These are phyloP conservation scores for Prunus mira DNA, from an alignment of 306 rosid genomes.

Conservation along the genomic window DNA sequence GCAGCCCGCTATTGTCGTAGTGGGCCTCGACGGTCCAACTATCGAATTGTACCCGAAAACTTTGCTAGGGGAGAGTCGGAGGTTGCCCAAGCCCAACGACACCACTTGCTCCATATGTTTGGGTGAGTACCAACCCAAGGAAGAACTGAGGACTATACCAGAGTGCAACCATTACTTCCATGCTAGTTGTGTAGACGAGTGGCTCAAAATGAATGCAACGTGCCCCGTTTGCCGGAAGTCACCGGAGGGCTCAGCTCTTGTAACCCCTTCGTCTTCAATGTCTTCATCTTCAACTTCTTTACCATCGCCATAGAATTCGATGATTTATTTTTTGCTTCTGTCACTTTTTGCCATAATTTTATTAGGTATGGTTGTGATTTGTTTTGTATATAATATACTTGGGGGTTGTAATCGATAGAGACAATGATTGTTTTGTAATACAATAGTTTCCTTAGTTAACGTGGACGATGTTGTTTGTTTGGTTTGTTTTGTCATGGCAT, in stretches of 20 bases:
- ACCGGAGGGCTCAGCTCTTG: conserved; percentile 21
- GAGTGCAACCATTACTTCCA: conserved; percentile 71
- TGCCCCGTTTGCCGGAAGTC: conserved; percentile 73
- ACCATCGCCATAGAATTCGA: background rate
- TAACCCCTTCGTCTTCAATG: conserved; percentile 23
- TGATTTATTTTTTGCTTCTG: background rate
- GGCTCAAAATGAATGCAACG: conserved; percentile 68
- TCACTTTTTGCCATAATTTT: background rate
- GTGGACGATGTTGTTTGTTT: background rate
- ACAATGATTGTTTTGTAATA: background rate
- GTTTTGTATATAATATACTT: background rate
- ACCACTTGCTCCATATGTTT: conserved; percentile 64
- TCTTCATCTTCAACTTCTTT: conserved; percentile 24
- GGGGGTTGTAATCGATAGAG: background rate
- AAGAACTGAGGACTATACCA: conserved; percentile 59
- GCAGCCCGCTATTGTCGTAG: conserved; percentile 11
- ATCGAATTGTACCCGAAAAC: conserved; percentile 68
- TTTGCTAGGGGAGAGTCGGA: conserved; percentile 44
- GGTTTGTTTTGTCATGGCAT: background rate
- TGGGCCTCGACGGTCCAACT: conserved; percentile 64
- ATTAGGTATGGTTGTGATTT: background rate
- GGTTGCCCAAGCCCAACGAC: conserved; percentile 50
- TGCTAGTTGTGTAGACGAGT: conserved; percentile 55
- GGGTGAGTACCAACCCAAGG: conserved; percentile 59
- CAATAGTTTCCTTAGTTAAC: background rate